phyloP scores from a whole-genome alignment of 2,329 filamentous ascomycete species.

The Claviceps pazoutovae region DNA sequence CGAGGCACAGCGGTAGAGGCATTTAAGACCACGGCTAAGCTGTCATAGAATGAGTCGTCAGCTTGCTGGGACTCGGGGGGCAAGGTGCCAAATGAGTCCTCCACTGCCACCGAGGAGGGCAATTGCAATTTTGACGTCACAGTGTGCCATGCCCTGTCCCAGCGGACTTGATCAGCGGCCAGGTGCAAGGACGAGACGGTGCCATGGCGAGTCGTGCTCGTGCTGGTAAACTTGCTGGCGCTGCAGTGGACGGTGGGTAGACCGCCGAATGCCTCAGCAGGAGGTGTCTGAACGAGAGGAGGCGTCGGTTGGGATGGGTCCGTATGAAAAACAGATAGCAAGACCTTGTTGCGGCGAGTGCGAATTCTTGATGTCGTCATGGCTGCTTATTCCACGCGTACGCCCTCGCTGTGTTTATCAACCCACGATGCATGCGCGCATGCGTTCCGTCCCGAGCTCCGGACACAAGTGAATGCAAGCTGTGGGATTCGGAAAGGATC shows the following conservation, averaged over 20 bases:
- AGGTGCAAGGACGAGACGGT: conserved; percentile 11
- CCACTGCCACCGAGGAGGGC: conserved; percentile 38
- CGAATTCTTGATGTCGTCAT: conserved; percentile 31
- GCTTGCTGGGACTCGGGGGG: conserved; percentile 28
- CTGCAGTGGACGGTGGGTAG: conserved; percentile 14
- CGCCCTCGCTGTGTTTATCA: not conserved
- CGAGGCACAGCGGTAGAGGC: conserved; percentile 31
- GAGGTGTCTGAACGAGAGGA: conserved; percentile 23
- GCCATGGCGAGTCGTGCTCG: conserved; percentile 3
- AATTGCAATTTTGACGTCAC: conserved; percentile 45
- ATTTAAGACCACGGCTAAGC: conserved; percentile 39
- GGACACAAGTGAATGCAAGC: not conserved
- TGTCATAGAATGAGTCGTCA: conserved; percentile 33
- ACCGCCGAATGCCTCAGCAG: conserved; percentile 33
- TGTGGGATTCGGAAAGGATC: not conserved
- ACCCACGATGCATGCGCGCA: not conserved
- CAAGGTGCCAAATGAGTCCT: conserved; percentile 39
- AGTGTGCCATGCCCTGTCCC: conserved; percentile 48
- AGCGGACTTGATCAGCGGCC: conserved; percentile 37
- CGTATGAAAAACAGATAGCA: conserved; percentile 42
- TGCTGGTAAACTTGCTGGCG: conserved; percentile 8
- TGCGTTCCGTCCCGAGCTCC: not conserved
- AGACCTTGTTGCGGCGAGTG: conserved; percentile 33
- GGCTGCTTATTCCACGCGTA: not conserved
- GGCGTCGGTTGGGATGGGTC: conserved; percentile 37